These are phyloP conservation scores for Starmerella scarabaei DNA, from an alignment of 805 yeast genomes.

Conservation along the genomic window DNA sequence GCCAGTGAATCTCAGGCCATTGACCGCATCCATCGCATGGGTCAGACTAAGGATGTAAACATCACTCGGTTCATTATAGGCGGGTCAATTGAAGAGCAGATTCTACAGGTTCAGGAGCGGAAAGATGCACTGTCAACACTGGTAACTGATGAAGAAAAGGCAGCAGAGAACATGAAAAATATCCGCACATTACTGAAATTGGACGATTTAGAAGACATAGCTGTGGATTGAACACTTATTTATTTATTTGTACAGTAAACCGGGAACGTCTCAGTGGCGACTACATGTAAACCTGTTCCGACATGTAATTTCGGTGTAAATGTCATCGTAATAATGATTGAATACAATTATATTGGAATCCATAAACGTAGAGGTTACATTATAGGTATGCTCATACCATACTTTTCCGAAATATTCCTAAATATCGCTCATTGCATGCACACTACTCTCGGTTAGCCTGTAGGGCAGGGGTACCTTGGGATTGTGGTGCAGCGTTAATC, in stretches of 20 bases:
- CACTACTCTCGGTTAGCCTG: too few relatives aligned
- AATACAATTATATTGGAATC: too few relatives aligned
- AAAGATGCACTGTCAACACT: slow-evolving; percentile 35
- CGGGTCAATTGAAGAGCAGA: slow-evolving; percentile 73
- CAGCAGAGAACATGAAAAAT: slow-evolving; percentile 27
- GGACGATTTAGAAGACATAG: slow-evolving; percentile 5
- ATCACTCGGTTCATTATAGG: slow-evolving; percentile 72
- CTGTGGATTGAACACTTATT: neutral
- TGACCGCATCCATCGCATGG: slow-evolving; percentile 82
- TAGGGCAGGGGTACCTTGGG: too few relatives aligned
- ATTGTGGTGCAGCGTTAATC: too few relatives aligned
- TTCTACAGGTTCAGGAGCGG: slow-evolving; percentile 75
- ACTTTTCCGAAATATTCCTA: too few relatives aligned
- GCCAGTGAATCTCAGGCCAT: slow-evolving; percentile 85
- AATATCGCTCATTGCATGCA: too few relatives aligned
- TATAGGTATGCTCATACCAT: too few relatives aligned
- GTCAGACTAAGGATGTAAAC: slow-evolving; percentile 60
- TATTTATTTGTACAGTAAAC: neutral
- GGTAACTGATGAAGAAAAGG: slow-evolving; percentile 28
- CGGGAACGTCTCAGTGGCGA: too few relatives aligned
- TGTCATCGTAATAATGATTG: neutral
- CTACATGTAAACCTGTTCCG: too few relatives aligned
- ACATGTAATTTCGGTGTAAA: neutral
- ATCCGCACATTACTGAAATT: slow-evolving; percentile 27
- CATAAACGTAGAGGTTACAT: too few relatives aligned